These are phyloP conservation scores for Orbilia oligospora DNA, from an alignment of 2,329 filamentous ascomycete species.

Conservation along the genomic window DNA sequence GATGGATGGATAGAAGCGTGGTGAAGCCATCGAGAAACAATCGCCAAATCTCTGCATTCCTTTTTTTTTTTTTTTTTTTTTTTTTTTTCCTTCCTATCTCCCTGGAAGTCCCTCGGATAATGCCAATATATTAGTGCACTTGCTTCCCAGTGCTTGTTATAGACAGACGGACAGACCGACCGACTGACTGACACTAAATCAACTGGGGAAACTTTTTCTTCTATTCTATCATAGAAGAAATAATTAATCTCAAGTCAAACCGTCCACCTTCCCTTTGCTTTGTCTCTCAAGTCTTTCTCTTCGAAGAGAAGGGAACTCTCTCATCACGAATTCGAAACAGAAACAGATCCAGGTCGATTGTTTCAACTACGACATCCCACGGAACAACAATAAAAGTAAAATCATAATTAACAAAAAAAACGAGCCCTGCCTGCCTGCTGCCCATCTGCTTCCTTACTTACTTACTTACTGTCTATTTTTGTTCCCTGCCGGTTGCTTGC, in stretches of 20 bases:
- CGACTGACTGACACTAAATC: neutral
- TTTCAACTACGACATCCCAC: slow-evolving; percentile 39
- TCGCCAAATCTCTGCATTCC: slow-evolving; percentile 24
- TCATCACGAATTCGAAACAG: slow-evolving; percentile 10
- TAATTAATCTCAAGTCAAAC: slow-evolving; percentile 26
- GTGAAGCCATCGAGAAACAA: slow-evolving; percentile 43
- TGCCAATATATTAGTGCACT: slow-evolving; percentile 32
- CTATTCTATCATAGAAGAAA: slow-evolving; percentile 52
- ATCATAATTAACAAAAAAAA: neutral
- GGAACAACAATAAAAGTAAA: neutral
- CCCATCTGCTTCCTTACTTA: too few species aligned
- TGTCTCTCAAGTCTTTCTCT: slow-evolving; percentile 42
- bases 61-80: slow-evolving; percentile 24
- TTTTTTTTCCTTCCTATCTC: slow-evolving; percentile 33
- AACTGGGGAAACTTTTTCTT: slow-evolving; percentile 17
- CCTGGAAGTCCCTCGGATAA: slow-evolving; percentile 5
- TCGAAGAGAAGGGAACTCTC: slow-evolving; percentile 22
- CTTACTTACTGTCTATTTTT: slow-evolving; percentile 44
- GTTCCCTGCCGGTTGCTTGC: slow-evolving; percentile 29
- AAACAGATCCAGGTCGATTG: slow-evolving; percentile 15
- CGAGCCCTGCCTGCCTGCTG: neutral
- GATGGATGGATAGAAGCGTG: neutral
- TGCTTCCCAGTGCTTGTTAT: slow-evolving; percentile 18
- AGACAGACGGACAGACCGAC: neutral
- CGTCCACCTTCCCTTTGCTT: slow-evolving; percentile 26